A percentile compares a stretch with the other conserved stretches of the same genome.
Conservation (phyloP, 768 basidiomycete species). For the Dacryopinax spathularia region DNA sequence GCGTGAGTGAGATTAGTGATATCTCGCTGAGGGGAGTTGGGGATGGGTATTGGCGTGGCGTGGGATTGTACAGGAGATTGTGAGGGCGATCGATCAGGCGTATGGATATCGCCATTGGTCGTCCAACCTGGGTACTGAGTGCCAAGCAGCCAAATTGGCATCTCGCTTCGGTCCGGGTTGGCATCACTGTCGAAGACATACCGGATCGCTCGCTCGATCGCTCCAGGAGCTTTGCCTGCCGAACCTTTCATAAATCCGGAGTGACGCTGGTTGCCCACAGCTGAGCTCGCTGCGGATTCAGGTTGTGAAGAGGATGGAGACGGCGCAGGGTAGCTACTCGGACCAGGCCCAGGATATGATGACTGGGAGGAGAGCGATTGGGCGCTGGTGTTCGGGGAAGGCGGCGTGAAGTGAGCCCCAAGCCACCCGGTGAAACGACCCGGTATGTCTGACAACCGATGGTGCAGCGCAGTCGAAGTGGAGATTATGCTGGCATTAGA, state of each 20-base stretch:
- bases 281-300: neutral
- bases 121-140: constrained; percentile 68
- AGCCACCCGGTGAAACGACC: neutral
- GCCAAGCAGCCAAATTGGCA: constrained; percentile 83
- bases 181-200: constrained; percentile 87
- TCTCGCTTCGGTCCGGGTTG: constrained; percentile 62
- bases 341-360: neutral
- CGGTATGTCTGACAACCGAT: neutral
- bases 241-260: neutral
- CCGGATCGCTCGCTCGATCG: constrained; percentile 64
- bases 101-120: constrained; percentile 19
- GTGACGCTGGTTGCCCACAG: neutral
- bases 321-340: neutral
- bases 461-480: neutral
- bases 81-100: constrained; percentile 14
- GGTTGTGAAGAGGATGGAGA: neutral
- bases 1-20: constrained; percentile 18
- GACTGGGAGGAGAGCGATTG: neutral
- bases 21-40: constrained; percentile 13
- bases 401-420: neutral
- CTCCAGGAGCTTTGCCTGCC: neutral
- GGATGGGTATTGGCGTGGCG: constrained; percentile 3
- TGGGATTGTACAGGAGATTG: constrained; percentile 12
- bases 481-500: neutral
- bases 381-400: neutral